These are phyloP conservation scores for Brassica rapa DNA, from an alignment of 345 rosid genomes.

Conservation along the genomic window DNA sequence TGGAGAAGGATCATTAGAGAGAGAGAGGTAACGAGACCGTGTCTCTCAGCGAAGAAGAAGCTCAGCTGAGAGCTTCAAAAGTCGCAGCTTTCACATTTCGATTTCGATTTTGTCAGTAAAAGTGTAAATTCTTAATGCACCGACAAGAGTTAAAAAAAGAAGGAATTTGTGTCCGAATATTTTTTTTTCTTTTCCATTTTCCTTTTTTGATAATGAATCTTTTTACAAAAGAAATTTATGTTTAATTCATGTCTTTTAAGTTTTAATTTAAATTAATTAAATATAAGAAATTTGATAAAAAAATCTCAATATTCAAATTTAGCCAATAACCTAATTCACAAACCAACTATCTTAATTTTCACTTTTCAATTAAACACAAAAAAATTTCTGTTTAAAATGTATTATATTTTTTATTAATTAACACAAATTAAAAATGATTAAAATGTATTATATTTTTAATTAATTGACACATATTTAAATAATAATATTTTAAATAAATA, in stretches of 20 bases:
- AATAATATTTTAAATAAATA: too few relatives aligned
- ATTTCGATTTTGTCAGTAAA: constrained; percentile 18
- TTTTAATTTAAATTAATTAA: not conserved
- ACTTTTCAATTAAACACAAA: not conserved
- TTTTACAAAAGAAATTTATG: not conserved
- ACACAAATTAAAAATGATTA: not conserved
- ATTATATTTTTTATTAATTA: too few relatives aligned
- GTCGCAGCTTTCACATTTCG: constrained; percentile 27
- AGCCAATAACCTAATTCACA: not conserved
- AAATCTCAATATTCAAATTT: not conserved
- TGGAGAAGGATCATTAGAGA: constrained; percentile 18
- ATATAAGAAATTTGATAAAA: not conserved
- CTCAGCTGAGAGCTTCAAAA: constrained; percentile 30
- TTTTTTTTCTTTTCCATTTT: not conserved
- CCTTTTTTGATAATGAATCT: not conserved
- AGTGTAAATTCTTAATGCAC: constrained; percentile 18
- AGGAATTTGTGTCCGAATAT: not conserved
- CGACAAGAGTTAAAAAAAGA: constrained; percentile 31
- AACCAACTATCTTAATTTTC: not conserved
- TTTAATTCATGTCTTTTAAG: not conserved
- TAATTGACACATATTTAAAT: too few relatives aligned
- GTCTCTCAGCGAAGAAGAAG: constrained; percentile 18
- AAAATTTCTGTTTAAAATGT: too few relatives aligned
- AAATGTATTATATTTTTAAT: too few relatives aligned
- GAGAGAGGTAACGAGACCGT: constrained; percentile 17